Percentiles rank a stretch among this genome's conserved stretches.
Evolutionary conservation across 164 flowering plant species (phyloP).

Genomic region (Magnolia kwangsiensis): DNA sequence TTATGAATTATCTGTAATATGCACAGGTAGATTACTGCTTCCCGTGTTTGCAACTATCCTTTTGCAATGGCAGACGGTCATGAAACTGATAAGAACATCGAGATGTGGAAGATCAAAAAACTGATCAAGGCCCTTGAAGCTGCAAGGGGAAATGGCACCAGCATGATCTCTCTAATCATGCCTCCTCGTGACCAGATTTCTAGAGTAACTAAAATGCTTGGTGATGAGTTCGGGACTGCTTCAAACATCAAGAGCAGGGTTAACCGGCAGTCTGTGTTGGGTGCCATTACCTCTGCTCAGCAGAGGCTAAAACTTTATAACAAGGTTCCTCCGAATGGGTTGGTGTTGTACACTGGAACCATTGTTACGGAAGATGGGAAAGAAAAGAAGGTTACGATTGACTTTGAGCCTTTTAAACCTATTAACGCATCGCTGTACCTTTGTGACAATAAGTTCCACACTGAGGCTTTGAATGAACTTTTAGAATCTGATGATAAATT

Average conservation of each 20-base stretch:
- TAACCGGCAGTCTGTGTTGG: constrained; percentile 15
- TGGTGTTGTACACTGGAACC: constrained; percentile 14
- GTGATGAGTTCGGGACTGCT: constrained; percentile 17
- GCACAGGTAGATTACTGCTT: neutral
- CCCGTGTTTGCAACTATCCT: neutral
- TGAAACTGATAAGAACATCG: constrained; percentile 18
- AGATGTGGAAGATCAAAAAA: constrained; percentile 18
- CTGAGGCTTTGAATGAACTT: constrained; percentile 14
- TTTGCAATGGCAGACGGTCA: constrained; percentile 16
- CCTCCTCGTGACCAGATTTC: constrained; percentile 18
- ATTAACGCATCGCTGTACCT: constrained; percentile 13
- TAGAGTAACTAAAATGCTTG: constrained; percentile 14
- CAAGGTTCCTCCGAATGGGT: constrained; percentile 16
- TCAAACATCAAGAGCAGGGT: constrained; percentile 16
- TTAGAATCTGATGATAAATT: constrained; percentile 16
- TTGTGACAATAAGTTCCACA: constrained; percentile 17
- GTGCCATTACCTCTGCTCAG: constrained; percentile 18
- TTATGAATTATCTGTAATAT: neutral
- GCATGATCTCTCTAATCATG: constrained; percentile 19
- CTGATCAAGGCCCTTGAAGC: constrained; percentile 16
- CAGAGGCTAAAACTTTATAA: constrained; percentile 17
- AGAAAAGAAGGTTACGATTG: constrained; percentile 16
- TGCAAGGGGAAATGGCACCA: constrained; percentile 16
- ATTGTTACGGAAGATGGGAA: constrained; percentile 18
- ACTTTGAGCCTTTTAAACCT: constrained; percentile 17